Evolutionary conservation across 1,284 basidiomycete genomes (phyloP).

Genomic region (Cryptococcus neoformans): DNA sequence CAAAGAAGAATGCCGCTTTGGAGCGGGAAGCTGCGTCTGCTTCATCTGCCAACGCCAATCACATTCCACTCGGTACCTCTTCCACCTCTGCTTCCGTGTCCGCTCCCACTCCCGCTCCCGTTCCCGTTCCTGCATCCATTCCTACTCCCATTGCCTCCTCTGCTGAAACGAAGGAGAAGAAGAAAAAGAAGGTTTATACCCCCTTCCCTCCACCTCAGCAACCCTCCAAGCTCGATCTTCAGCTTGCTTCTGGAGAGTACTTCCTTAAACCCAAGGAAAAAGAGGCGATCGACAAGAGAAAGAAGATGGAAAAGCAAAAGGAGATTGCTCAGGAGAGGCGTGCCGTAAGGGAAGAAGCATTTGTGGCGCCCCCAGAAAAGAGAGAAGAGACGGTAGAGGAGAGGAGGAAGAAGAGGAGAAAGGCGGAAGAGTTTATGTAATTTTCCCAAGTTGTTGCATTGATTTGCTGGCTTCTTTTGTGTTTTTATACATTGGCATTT

Average conservation of each 20-base stretch:
- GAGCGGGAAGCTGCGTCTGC: constrained; percentile 12
- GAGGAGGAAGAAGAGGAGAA: constrained; percentile 59
- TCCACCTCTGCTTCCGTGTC: constrained; percentile 16
- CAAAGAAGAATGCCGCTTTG: constrained; percentile 70
- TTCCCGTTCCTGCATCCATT: constrained; percentile 1
- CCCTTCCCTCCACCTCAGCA: constrained; percentile 96
- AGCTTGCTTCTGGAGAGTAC: constrained; percentile 96
- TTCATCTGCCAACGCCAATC: constrained; percentile 10
- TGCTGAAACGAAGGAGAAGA: constrained; percentile 10
- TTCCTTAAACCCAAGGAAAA: constrained; percentile 77
- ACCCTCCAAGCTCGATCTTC: constrained; percentile 91
- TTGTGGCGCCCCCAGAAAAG: constrained; percentile 73
- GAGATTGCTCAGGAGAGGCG: constrained; percentile 65
- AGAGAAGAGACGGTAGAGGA: constrained; percentile 71
- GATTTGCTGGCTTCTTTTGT: background rate
- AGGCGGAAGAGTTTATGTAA: constrained; percentile 25
- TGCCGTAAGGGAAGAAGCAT: constrained; percentile 76
- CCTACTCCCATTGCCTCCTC: constrained; percentile 14
- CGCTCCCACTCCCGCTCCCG: constrained; percentile 16
- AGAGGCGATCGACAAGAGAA: constrained; percentile 41
- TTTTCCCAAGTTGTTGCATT: background rate
- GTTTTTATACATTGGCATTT: background rate
- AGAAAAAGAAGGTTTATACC: constrained; percentile 93
- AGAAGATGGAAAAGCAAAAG: constrained; percentile 61
- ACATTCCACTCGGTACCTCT: constrained; percentile 12